Conservation (phyloP, 2,329 filamentous ascomycete genomes). For the Pseudogymnoascus sp. region DNA sequence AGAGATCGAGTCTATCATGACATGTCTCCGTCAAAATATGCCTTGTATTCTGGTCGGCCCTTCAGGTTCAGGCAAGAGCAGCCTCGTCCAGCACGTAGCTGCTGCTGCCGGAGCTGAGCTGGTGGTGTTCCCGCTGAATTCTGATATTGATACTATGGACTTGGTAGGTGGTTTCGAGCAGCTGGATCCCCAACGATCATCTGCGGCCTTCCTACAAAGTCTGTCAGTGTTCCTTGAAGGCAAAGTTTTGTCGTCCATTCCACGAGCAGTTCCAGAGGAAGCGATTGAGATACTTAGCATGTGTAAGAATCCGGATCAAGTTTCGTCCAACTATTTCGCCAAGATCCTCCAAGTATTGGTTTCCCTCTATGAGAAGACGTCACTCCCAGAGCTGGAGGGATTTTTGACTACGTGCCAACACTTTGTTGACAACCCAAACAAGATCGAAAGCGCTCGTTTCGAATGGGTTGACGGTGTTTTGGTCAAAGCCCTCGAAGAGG, state of each 20-base stretch:
- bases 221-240: conserved; percentile 47
- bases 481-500: conserved; percentile 76
- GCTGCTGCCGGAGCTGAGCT: conserved; percentile 68
- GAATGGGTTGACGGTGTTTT: conserved; percentile 95
- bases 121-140: conserved; percentile 81
- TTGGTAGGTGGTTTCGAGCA: conserved; percentile 96
- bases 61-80: conserved; percentile 81
- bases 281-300: conserved; percentile 46
- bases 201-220: conserved; percentile 53
- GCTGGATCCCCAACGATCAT: conserved; percentile 70
- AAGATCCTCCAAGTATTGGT: conserved; percentile 30
- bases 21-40: conserved; percentile 79
- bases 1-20: conserved; percentile 77
- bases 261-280: conserved; percentile 39
- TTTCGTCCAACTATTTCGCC: conserved; percentile 21
- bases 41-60: conserved; percentile 84
- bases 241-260: conserved; percentile 43
- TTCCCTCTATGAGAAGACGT: conserved; percentile 31
- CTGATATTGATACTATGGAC: conserved; percentile 95
- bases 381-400: conserved; percentile 31
- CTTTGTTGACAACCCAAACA: conserved; percentile 47
- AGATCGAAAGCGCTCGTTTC: conserved; percentile 71
- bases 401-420: conserved; percentile 23
- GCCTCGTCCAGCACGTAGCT: conserved; percentile 73
- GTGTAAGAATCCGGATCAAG: conserved; percentile 31